Conservation (phyloP, 768 basidiomycete species). For the Zangia roseola region DNA sequence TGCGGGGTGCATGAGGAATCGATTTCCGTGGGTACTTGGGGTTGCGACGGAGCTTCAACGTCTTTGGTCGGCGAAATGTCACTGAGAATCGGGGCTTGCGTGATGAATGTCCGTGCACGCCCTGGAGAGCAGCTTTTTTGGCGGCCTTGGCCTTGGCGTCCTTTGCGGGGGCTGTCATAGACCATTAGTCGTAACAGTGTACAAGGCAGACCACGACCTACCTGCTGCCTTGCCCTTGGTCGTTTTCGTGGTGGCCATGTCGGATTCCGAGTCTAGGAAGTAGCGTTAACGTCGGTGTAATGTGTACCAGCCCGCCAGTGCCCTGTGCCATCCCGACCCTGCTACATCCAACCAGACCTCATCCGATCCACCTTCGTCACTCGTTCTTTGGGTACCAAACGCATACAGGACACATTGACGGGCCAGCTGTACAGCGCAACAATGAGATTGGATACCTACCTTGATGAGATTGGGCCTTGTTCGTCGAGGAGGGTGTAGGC, state of each 20-base stretch:
- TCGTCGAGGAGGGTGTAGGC: conserved; percentile 20
- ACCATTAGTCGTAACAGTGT: conserved; percentile 28
- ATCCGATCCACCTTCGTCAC: conserved; percentile 20
- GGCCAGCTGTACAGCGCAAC: neutral
- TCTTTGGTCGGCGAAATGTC: conserved; percentile 96
- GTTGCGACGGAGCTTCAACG: conserved; percentile 75
- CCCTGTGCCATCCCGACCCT: neutral
- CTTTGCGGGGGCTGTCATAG: conserved; percentile 21
- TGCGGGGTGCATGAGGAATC: conserved; percentile 85
- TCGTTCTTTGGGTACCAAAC: neutral
- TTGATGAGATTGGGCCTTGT: conserved; percentile 28
- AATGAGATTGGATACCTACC: conserved; percentile 16
- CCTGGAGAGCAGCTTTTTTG: conserved; percentile 95
- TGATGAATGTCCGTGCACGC: conserved; percentile 67
- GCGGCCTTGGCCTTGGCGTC: conserved; percentile 85
- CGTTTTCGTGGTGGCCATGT: conserved; percentile 70
- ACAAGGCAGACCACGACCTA: conserved; percentile 10
- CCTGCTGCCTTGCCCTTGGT: conserved; percentile 61
- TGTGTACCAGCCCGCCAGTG: neutral
- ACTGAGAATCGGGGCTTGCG: conserved; percentile 85
- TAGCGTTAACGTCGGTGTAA: neutral
- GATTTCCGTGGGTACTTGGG: conserved; percentile 97
- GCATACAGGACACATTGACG: neutral
- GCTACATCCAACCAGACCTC: conserved; percentile 18
- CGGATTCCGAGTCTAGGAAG: conserved; percentile 11